Conservation (phyloP, 768 basidiomycete species). For the Cystobasidium onofrii region DNA sequence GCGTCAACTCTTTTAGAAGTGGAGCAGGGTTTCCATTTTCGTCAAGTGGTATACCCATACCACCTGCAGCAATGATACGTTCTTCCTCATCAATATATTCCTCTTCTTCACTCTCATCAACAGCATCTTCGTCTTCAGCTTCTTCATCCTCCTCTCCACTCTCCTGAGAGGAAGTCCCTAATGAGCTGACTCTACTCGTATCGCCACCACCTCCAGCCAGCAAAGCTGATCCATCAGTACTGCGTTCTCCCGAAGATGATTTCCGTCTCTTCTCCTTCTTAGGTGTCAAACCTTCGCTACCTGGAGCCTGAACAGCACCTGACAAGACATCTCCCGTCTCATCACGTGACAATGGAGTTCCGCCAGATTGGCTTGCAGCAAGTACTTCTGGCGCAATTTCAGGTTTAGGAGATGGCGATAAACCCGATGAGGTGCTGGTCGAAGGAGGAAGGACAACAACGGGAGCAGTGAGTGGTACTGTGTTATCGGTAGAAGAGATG, state of each 20-base stretch:
- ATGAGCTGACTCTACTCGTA: not conserved
- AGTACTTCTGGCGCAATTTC: conserved; percentile 30
- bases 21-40: conserved; percentile 84
- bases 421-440: not conserved
- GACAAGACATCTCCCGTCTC: conserved; percentile 35
- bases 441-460: not conserved
- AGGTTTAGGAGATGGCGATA: not conserved
- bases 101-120: conserved; percentile 19
- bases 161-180: not conserved
- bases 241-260: conserved; percentile 18
- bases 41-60: conserved; percentile 88
- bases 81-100: conserved; percentile 37
- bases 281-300: conserved; percentile 33
- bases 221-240: not conserved
- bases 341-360: conserved; percentile 12
- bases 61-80: not conserved
- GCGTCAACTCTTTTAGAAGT: conserved; percentile 72
- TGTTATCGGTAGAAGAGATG: not conserved
- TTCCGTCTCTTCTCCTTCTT: conserved; percentile 28
- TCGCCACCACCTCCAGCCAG: conserved; percentile 8
- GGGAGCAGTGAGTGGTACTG: not conserved
- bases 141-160: not conserved
- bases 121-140: conserved; percentile 3
- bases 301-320: conserved; percentile 33
- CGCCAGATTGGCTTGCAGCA: conserved; percentile 7